Evolutionary conservation across 2,329 filamentous ascomycete species (phyloP).

Genomic region (Pseudogymnoascus sp.): DNA sequence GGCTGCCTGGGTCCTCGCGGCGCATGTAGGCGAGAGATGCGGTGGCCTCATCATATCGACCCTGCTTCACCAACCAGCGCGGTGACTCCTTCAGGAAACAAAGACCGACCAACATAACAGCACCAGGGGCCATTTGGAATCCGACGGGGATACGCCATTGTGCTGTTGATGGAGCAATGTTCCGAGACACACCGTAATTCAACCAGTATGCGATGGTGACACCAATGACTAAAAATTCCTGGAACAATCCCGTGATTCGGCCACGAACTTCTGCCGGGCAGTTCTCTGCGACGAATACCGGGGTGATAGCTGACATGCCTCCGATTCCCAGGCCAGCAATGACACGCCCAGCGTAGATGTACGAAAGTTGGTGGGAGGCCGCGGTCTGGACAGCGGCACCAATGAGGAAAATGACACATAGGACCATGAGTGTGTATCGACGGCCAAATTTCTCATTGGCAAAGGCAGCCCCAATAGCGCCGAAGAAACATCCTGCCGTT

Average conservation of each 20-base stretch:
- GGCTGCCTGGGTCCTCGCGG: constrained; percentile 52
- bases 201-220: constrained; percentile 35
- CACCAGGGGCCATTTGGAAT: constrained; percentile 36
- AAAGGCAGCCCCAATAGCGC: constrained; percentile 41
- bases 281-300: constrained; percentile 32
- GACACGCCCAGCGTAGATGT: constrained; percentile 35
- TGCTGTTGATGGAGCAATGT: constrained; percentile 30
- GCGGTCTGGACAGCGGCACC: constrained; percentile 37
- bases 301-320: constrained; percentile 35
- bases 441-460: constrained; percentile 39
- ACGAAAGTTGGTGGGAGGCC: constrained; percentile 34
- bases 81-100: constrained; percentile 63
- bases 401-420: constrained; percentile 34
- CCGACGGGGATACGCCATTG: constrained; percentile 43
- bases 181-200: constrained; percentile 37
- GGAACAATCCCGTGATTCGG: constrained; percentile 31
- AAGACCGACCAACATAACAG: constrained; percentile 58
- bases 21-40: constrained; percentile 48
- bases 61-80: constrained; percentile 59
- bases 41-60: constrained; percentile 49
- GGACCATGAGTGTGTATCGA: constrained; percentile 35
- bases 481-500: constrained; percentile 43
- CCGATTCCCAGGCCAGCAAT: constrained; percentile 41
- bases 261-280: constrained; percentile 35
- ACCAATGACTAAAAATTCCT: constrained; percentile 31